Evolutionary conservation across 257 asterid genomes (phyloP).

Genomic region (Plantago ovata): DNA sequence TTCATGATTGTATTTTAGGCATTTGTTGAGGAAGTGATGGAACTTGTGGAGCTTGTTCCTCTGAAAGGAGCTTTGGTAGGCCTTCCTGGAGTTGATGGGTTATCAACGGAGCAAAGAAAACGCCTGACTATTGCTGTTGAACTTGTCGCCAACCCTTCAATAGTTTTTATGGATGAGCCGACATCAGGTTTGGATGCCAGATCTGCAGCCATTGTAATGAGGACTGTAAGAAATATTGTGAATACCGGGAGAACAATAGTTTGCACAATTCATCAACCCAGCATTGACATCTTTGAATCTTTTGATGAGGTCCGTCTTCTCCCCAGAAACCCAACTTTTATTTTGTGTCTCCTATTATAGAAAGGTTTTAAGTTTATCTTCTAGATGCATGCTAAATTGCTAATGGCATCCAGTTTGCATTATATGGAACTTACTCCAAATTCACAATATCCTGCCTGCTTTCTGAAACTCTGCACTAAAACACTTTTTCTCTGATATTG

Average conservation of each 20-base stretch:
- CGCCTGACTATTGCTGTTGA: conserved; percentile 95
- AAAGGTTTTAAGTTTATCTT: too few relatives aligned
- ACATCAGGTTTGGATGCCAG: conserved; percentile 98
- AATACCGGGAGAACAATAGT: conserved; percentile 95
- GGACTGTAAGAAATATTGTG: conserved; percentile 92
- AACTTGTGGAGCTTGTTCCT: conserved; percentile 87
- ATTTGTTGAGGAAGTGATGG: conserved; percentile 95
- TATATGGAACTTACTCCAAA: too few relatives aligned
- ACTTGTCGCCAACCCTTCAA: conserved; percentile 91
- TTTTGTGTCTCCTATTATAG: neutral
- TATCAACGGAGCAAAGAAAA: conserved; percentile 92
- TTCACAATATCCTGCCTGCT: too few relatives aligned
- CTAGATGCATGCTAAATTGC: too few relatives aligned
- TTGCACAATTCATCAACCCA: conserved; percentile 96
- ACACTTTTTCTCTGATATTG: neutral
- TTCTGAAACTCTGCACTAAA: too few relatives aligned
- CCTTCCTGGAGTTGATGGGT: conserved; percentile 88
- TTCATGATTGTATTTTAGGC: conserved; percentile 48
- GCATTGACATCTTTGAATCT: conserved; percentile 95
- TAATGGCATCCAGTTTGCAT: too few relatives aligned
- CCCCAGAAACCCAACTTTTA: neutral
- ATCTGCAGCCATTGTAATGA: conserved; percentile 97
- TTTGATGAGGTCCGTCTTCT: conserved; percentile 74
- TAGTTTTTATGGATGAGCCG: conserved; percentile 95
- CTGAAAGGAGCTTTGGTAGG: conserved; percentile 86